phyloP scores from a whole-genome alignment of 169 alveolate species.

The Babesia bigemina region DNA sequence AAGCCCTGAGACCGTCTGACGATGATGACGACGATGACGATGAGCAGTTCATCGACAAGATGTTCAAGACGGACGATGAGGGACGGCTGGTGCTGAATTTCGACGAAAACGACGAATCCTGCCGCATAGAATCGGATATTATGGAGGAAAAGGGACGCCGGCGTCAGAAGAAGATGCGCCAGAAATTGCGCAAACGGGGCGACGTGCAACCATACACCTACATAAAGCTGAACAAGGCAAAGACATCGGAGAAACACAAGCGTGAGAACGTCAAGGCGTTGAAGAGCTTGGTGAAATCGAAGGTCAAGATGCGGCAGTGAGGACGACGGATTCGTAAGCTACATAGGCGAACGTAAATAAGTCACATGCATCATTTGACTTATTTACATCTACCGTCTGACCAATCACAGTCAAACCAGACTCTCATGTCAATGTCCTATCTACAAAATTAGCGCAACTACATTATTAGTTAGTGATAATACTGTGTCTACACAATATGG shows the following conservation, averaged over 20 bases:
- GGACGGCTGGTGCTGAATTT: constrained; percentile 41
- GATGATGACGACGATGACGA: constrained; percentile 60
- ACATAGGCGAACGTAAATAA: no score
- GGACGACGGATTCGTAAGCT: no score
- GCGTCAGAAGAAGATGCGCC: neutral
- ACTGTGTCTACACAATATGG: no score
- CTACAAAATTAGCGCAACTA: no score
- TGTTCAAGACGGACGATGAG: constrained; percentile 55
- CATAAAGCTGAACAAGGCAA: constrained; percentile 53
- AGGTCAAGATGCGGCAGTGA: neutral
- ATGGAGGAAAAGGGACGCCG: neutral
- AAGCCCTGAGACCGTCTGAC: constrained; percentile 10
- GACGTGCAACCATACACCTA: constrained; percentile 45
- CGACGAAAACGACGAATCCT: constrained; percentile 19
- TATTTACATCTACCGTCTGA: no score
- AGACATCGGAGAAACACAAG: constrained; percentile 40
- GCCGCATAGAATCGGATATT: neutral
- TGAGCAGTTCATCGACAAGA: constrained; percentile 41
- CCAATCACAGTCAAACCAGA: no score
- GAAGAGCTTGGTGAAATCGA: constrained; percentile 37
- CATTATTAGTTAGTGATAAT: no score
- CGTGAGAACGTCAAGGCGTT: constrained; percentile 52
- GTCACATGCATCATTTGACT: no score
- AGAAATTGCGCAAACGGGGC: constrained; percentile 10
- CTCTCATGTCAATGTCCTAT: no score